phyloP scores from a whole-genome alignment of 1,139 yeast genomes.

The Kurtzmaniella quercitrusa region DNA sequence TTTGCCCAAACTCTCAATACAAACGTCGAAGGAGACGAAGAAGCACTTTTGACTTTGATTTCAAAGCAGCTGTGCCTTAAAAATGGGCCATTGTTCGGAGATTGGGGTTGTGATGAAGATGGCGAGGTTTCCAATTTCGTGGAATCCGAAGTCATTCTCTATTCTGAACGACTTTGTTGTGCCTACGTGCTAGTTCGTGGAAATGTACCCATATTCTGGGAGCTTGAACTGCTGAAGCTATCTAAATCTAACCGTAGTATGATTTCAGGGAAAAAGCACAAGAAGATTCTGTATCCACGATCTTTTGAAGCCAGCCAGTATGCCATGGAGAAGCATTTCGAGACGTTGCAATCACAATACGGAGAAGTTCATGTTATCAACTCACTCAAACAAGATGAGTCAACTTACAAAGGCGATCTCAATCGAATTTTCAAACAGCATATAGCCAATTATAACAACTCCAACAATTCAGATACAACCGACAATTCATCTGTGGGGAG shows the following conservation, averaged over 20 bases:
- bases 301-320: conserved; percentile 62
- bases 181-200: conserved; percentile 62
- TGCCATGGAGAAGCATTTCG: conserved; percentile 63
- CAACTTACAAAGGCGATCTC: conserved; percentile 33
- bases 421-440: conserved; percentile 29
- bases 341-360: conserved; percentile 49
- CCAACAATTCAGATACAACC: conserved; percentile 3
- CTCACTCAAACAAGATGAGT: conserved; percentile 38
- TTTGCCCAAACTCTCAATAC: conserved; percentile 60
- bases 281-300: conserved; percentile 50
- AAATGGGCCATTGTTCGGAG: conserved; percentile 59
- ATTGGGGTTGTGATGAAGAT: conserved; percentile 68
- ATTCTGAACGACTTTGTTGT: conserved; percentile 47
- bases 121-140: conserved; percentile 65
- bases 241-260: conserved; percentile 27
- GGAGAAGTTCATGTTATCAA: conserved; percentile 63
- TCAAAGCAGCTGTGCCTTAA: conserved; percentile 64
- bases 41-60: conserved; percentile 54
- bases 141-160: conserved; percentile 62
- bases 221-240: conserved; percentile 40
- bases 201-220: conserved; percentile 67
- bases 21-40: conserved; percentile 25
- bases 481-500: neutral
- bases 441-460: conserved; percentile 19
- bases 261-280: conserved; percentile 35